Percentiles rank a stretch among this genome's conserved stretches.
These are phyloP conservation scores for Blastobotrys raffinosifermentans DNA, from an alignment of 1,139 yeast genomes.

Conservation along the genomic window DNA sequence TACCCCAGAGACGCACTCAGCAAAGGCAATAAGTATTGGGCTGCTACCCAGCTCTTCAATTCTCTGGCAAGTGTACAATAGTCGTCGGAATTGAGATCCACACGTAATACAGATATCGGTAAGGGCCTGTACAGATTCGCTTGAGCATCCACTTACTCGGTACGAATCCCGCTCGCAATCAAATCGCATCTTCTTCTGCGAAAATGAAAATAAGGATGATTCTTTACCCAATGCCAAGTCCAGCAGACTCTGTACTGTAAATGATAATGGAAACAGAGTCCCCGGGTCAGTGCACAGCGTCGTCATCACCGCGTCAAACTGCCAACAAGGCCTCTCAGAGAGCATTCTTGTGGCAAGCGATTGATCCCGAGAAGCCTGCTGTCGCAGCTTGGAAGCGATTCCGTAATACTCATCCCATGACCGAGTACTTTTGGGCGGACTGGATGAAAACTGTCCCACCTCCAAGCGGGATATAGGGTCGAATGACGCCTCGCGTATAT, in stretches of 20 bases:
- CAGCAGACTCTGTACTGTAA: conserved; percentile 14
- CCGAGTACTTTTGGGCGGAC: too few species aligned
- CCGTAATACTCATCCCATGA: conserved; percentile 11
- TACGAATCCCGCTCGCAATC: conserved; percentile 6
- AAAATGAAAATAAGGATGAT: conserved; percentile 17
- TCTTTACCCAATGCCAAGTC: conserved; percentile 19
- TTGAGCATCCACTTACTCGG: conserved; percentile 20
- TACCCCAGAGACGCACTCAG: conserved; percentile 20
- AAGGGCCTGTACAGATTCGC: conserved; percentile 14
- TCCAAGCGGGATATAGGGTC: too few species aligned
- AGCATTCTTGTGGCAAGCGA: too few species aligned
- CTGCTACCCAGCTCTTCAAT: conserved; percentile 15
- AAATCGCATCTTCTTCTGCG: conserved; percentile 16
- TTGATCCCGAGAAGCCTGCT: too few species aligned
- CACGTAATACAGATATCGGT: conserved; percentile 17
- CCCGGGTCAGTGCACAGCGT: neutral
- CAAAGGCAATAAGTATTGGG: conserved; percentile 26
- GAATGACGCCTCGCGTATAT: conserved; percentile 4
- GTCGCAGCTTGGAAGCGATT: too few species aligned
- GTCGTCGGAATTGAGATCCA: conserved; percentile 26
- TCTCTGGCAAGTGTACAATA: conserved; percentile 20
- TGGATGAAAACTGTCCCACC: too few species aligned
- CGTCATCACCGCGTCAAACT: conserved; percentile 5
- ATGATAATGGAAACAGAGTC: conserved; percentile 7
- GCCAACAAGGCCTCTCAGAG: conserved; percentile 1